Percentiles rank a stretch among this genome's conserved stretches.
Conservation (phyloP, 352 stramenopile genomes). For the Paralagenidium karlingii region DNA sequence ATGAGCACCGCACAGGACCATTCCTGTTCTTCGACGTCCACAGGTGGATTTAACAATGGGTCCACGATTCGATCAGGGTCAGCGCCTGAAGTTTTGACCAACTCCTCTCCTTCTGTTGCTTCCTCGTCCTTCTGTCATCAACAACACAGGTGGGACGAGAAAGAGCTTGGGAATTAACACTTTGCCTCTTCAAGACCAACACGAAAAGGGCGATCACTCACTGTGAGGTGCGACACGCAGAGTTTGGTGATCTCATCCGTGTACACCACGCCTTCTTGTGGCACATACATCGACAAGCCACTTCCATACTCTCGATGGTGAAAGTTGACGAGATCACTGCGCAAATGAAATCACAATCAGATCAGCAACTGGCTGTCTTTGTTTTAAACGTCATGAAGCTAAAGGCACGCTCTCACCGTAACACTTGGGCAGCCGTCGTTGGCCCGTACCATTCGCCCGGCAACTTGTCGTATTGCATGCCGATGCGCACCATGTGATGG, state of each 20-base stretch:
- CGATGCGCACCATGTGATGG: conserved; percentile 86
- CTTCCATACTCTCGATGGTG: conserved; percentile 35
- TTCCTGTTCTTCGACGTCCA: conserved; percentile 12
- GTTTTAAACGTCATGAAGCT: too few relatives aligned
- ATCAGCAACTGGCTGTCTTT: too few relatives aligned
- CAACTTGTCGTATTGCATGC: conserved; percentile 85
- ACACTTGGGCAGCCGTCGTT: conserved; percentile 78
- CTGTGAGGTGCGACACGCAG: conserved; percentile 46
- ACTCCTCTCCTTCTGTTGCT: not conserved
- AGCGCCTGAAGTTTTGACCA: conserved; percentile 1
- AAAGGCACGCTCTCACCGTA: too few relatives aligned
- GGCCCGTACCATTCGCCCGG: conserved; percentile 89
- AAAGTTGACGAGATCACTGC: conserved; percentile 74
- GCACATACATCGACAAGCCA: conserved; percentile 59
- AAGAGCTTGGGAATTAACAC: too few relatives aligned
- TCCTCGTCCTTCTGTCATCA: not conserved
- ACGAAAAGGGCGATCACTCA: conserved; percentile 1
- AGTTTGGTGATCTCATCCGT: conserved; percentile 59
- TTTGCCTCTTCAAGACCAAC: conserved; percentile 1
- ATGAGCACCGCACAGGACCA: conserved; percentile 87
- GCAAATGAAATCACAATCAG: too few relatives aligned
- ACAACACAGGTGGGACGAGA: too few relatives aligned
- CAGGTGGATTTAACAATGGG: conserved; percentile 64
- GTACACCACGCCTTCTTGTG: conserved; percentile 75
- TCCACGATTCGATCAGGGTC: conserved; percentile 49